phyloP scores from a whole-genome alignment of 257 asterid species.

The Nicotiana attenuata region DNA sequence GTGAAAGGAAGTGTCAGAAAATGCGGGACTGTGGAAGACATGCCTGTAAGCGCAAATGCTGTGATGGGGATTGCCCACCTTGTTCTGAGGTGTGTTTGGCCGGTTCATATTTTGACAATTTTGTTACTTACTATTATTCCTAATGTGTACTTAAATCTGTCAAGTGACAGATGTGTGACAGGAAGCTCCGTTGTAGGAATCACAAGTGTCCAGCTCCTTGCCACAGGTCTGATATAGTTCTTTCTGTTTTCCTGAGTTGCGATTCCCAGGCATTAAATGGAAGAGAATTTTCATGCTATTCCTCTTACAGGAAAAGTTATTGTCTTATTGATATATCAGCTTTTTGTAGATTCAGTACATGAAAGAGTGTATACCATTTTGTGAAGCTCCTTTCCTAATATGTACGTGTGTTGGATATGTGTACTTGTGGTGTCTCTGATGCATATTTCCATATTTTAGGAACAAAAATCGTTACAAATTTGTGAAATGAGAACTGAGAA shows the following conservation, averaged over 20 bases:
- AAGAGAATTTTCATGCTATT: constrained; percentile 13
- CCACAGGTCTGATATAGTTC: constrained; percentile 54
- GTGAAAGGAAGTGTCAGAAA: constrained; percentile 89
- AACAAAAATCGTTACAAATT: neutral
- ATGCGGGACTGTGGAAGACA: constrained; percentile 82
- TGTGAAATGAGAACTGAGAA: neutral
- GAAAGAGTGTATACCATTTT: neutral
- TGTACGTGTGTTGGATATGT: neutral
- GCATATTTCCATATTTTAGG: neutral
- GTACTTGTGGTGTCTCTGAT: neutral
- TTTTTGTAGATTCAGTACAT: neutral
- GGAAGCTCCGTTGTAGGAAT: constrained; percentile 91
- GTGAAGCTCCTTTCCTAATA: neutral
- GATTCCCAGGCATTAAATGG: neutral
- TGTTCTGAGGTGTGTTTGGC: constrained; percentile 72
- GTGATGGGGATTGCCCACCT: constrained; percentile 95
- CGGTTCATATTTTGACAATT: constrained; percentile 3
- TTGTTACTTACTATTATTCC: neutral
- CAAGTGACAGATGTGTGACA: constrained; percentile 67
- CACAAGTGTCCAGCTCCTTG: constrained; percentile 98
- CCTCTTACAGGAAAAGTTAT: neutral
- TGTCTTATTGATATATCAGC: neutral
- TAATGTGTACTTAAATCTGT: constrained; percentile 4
- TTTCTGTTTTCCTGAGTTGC: constrained; percentile 5
- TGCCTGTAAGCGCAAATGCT: constrained; percentile 92